A percentile compares a stretch with the other conserved stretches of the same genome.
Conservation (phyloP, 2,329 filamentous ascomycete genomes). For the Coniella lustricola region DNA sequence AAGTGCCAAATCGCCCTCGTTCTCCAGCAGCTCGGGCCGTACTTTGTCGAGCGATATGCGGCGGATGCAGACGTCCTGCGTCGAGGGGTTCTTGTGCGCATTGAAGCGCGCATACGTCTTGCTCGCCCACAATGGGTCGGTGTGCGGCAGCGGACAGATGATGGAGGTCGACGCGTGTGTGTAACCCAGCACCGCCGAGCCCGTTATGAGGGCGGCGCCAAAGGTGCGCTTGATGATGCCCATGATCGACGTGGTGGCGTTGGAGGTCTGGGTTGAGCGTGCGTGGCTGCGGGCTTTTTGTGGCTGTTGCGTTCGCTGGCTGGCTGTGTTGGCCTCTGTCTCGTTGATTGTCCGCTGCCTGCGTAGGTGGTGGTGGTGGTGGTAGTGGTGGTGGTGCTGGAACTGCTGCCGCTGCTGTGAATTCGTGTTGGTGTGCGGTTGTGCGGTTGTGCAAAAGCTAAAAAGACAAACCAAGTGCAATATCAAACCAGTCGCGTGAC, state of each 20-base stretch:
- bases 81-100: constrained; percentile 52
- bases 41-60: constrained; percentile 57
- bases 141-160: constrained; percentile 47
- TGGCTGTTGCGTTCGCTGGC: background rate
- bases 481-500: background rate
- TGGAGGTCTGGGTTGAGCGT: background rate
- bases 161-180: constrained; percentile 49
- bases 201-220: constrained; percentile 40
- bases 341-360: too few relatives aligned
- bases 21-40: constrained; percentile 56
- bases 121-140: constrained; percentile 55
- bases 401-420: too few relatives aligned
- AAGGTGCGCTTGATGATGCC: constrained; percentile 44
- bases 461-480: background rate
- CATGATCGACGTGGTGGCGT: constrained; percentile 33
- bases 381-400: too few relatives aligned
- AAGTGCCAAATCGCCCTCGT: constrained; percentile 50
- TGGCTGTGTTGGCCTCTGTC: background rate
- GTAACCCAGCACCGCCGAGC: constrained; percentile 43
- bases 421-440: background rate
- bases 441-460: background rate
- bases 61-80: constrained; percentile 58
- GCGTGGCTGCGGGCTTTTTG: too few relatives aligned
- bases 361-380: too few relatives aligned
- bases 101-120: constrained; percentile 53